Evolutionary conservation across 2,329 filamentous ascomycete genomes (phyloP).

Genomic region (Fusarium udum): DNA sequence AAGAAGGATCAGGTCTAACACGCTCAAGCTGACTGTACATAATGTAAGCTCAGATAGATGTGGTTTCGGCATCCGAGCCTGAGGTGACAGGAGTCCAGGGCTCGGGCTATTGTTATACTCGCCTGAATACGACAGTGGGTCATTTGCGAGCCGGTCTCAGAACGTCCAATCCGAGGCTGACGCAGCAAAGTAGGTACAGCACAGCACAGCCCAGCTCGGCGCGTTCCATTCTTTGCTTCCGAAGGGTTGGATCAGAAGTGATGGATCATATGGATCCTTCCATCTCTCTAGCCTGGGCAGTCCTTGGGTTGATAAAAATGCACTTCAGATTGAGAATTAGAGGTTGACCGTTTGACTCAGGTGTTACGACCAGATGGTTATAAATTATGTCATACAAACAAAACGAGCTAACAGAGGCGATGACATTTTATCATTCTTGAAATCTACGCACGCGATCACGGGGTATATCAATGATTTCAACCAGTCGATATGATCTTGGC

Average conservation of each 20-base stretch:
- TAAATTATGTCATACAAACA: neutral
- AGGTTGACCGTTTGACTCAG: neutral
- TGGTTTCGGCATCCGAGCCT: neutral
- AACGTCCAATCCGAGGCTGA: slow-evolving; percentile 29
- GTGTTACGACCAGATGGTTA: too few relatives aligned
- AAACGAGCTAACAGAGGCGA: neutral
- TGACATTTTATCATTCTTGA: neutral
- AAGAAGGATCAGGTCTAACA: neutral
- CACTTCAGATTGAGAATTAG: neutral
- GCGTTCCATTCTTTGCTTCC: slow-evolving; percentile 31
- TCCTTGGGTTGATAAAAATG: neutral
- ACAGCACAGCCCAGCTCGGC: slow-evolving; percentile 18
- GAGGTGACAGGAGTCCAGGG: neutral
- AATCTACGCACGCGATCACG: neutral
- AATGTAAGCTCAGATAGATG: neutral
- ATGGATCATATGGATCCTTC: slow-evolving; percentile 17
- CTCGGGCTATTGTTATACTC: neutral
- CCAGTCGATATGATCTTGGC: neutral
- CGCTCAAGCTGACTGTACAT: neutral
- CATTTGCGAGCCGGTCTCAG: slow-evolving; percentile 15
- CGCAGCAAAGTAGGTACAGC: neutral
- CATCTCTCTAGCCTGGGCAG: neutral
- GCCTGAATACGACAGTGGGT: slow-evolving; percentile 23
- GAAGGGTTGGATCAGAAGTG: slow-evolving; percentile 26
- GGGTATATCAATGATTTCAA: neutral